Evolutionary conservation across 2,329 filamentous ascomycete genomes (phyloP).

Genomic region (Verticillium klebahnii): DNA sequence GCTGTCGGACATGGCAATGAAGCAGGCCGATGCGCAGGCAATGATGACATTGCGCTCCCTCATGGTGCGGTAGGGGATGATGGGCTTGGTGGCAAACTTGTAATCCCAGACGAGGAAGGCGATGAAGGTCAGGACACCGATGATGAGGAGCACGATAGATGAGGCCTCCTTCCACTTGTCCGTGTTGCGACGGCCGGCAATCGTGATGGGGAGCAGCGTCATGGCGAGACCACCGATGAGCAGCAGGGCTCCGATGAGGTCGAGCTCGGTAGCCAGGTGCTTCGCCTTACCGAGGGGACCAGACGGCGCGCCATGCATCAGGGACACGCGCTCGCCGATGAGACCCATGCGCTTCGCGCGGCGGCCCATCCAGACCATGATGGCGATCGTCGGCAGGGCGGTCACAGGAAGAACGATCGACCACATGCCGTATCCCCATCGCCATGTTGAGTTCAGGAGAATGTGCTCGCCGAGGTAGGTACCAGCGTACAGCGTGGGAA

Average conservation of each 20-base stretch:
- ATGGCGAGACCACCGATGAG: conserved; percentile 27
- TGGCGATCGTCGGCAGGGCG: conserved; percentile 24
- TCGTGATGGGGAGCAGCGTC: conserved; percentile 28
- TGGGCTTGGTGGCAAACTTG: conserved; percentile 29
- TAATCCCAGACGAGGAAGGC: conserved; percentile 30
- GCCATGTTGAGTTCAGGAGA: conserved; percentile 30
- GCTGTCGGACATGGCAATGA: conserved; percentile 29
- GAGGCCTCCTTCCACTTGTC: conserved; percentile 23
- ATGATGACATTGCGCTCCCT: conserved; percentile 31
- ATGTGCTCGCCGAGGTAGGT: conserved; percentile 32
- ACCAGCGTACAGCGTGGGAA: conserved; percentile 37
- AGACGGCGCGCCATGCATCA: background rate
- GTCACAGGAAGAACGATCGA: conserved; percentile 30
- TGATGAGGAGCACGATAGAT: conserved; percentile 30
- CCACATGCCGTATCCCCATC: conserved; percentile 38
- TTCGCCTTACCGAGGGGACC: background rate
- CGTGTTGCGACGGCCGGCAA: conserved; percentile 29
- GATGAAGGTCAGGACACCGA: conserved; percentile 20
- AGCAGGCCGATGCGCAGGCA: conserved; percentile 19
- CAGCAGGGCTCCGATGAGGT: conserved; percentile 26
- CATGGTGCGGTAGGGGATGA: conserved; percentile 32
- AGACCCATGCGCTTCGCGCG: conserved; percentile 13
- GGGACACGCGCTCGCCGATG: conserved; percentile 2
- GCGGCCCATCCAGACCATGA: conserved; percentile 25
- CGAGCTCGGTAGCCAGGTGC: conserved; percentile 19